Evolutionary conservation across 1,284 basidiomycete species (phyloP), one percentile per base, ranked within the genome.

Genomic region (Tilletia setariae): DNA sequence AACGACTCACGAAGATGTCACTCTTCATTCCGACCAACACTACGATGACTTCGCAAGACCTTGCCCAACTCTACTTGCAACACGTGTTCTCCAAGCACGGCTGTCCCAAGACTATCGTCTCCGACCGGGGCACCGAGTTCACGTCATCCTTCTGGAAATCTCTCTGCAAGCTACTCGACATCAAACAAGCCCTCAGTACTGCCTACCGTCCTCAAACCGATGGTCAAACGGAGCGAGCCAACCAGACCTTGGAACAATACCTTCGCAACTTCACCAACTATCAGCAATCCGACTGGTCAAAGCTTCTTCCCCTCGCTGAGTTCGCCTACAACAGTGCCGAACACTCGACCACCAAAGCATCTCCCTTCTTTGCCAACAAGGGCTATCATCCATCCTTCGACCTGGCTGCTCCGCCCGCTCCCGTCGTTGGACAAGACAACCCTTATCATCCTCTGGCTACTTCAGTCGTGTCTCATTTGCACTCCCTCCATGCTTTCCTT

Each of bases 1-100:
- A n/a, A n/a, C n/a, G n/a, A n/a, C n/a, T n/a, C n/a, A n/a, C n/a
- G n/a, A n/a, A n/a, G n/a, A n/a, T n/a, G n/a, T n/a, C n/a, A n/a
- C n/a, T n/a, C n/a, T n/a, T n/a, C n/a, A n/a, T n/a, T n/a, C n/a
- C n/a, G n/a, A n/a, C n/a, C n/a, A n/a, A n/a, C 1, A 80, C 79
- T 7, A 76, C 69, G 1, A 77, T 83, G 1, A 79, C 78, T 0
- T 72, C 83, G 0, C 25, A 69, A 47, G 79, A 77, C 1, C 68
- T 82, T 0, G 84, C 83, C 0, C 21, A 63, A 32, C 61, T 40
- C 13, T 25, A 42, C 0, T 65, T 83, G 0, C 80, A 75, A 61
- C 3, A 68, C 0, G 70, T 85, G 0, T 86, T 78, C 63, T 78
- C 75, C 47, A 61, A 72, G 2, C 79, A 83, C 71, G 82, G 85